Evolutionary conservation across 257 asterid genomes (phyloP).

Genomic region (Haberlea rhodopensis): DNA sequence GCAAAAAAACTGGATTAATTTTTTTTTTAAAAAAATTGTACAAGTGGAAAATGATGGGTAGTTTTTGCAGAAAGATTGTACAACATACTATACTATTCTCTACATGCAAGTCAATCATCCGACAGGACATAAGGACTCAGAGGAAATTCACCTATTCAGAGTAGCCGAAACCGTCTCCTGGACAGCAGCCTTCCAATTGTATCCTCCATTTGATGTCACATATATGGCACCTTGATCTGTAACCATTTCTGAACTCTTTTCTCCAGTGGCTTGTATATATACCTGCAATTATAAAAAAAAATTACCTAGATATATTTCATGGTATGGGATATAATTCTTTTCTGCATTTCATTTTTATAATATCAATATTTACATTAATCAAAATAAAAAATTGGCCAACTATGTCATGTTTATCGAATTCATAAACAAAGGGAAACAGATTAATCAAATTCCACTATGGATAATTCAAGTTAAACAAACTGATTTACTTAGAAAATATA

Average conservation of each 20-base stretch:
- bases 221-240: slow-evolving; percentile 97
- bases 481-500: neutral
- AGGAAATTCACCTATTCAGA: slow-evolving; percentile 67
- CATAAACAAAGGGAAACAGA: neutral
- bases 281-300: slow-evolving; percentile 54
- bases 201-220: slow-evolving; percentile 85
- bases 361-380: neutral
- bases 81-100: neutral
- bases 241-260: slow-evolving; percentile 88
- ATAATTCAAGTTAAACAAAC: neutral
- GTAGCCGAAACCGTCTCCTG: slow-evolving; percentile 99
- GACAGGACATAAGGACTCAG: slow-evolving; percentile 19
- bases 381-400: neutral
- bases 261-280: slow-evolving; percentile 77
- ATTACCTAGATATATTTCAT: slow-evolving; percentile 12
- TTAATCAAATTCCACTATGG: neutral
- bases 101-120: neutral
- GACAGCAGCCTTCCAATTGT: slow-evolving; percentile 98
- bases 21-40: neutral
- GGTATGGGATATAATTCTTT: neutral
- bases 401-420: neutral
- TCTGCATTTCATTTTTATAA: slow-evolving; percentile 2
- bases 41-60: no score
- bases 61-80: no score
- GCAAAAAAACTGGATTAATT: neutral